These are phyloP conservation scores for Xylaria arbuscula DNA, from an alignment of 2,329 filamentous ascomycete species.

Conservation along the genomic window DNA sequence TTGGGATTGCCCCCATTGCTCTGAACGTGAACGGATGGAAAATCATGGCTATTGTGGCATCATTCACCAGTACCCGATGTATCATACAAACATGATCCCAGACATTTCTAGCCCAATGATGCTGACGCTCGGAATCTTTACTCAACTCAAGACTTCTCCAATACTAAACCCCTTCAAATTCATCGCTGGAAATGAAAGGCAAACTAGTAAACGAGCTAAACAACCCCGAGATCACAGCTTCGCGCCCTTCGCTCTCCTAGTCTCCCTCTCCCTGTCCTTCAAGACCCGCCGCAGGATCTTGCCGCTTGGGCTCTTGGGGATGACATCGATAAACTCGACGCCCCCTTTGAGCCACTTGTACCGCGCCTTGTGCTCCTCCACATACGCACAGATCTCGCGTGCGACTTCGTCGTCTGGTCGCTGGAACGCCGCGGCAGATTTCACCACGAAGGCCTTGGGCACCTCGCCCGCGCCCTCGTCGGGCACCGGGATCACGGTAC, in stretches of 20 bases:
- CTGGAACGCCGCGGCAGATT: slow-evolving; percentile 53
- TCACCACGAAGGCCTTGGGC: slow-evolving; percentile 75
- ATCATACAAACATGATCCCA: no score
- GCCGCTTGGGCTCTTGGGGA: slow-evolving; percentile 73
- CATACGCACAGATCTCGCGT: slow-evolving; percentile 62
- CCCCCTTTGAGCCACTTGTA: slow-evolving; percentile 68
- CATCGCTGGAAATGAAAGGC: background rate
- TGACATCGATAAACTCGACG: slow-evolving; percentile 65
- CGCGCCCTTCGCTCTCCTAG: slow-evolving; percentile 66
- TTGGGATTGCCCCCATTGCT: no score
- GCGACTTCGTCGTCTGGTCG: slow-evolving; percentile 53
- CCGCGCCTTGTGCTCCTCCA: slow-evolving; percentile 67
- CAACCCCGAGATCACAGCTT: slow-evolving; percentile 62
- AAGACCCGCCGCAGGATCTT: slow-evolving; percentile 73
- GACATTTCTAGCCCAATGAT: no score
- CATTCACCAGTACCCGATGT: background rate
- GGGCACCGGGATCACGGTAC: slow-evolving; percentile 79
- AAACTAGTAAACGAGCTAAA: background rate
- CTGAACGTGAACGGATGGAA: background rate
- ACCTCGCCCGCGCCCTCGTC: slow-evolving; percentile 71
- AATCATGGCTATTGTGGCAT: background rate
- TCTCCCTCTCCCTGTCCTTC: slow-evolving; percentile 74
- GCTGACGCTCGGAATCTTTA: no score
- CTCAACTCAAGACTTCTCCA: background rate
- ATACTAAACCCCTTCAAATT: background rate